Conservation (phyloP, 2,329 filamentous ascomycete genomes). For the Knoxdaviesia proteae region DNA sequence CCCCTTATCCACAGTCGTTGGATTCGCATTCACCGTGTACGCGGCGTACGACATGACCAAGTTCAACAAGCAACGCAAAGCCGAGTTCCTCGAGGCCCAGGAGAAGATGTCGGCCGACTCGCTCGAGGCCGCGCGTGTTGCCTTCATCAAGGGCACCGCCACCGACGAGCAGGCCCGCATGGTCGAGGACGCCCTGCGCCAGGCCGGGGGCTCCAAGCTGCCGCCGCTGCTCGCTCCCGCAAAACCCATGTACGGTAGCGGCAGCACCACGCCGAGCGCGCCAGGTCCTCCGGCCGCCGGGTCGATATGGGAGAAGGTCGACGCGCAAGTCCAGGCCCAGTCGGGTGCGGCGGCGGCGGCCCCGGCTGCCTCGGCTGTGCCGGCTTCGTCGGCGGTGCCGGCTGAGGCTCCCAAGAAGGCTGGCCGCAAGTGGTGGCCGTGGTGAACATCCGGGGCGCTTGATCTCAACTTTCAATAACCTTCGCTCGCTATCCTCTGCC, state of each 20-base stretch:
- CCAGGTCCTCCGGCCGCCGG: slow-evolving; percentile 1
- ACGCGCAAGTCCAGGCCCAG: slow-evolving; percentile 5
- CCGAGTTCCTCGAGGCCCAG: slow-evolving; percentile 35
- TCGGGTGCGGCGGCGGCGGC: neutral
- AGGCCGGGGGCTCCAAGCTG: slow-evolving; percentile 25
- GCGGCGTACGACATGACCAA: slow-evolving; percentile 40
- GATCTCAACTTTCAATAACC: too few species aligned
- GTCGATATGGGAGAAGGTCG: slow-evolving; percentile 6
- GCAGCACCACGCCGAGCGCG: slow-evolving; percentile 14
- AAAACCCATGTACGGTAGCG: slow-evolving; percentile 14
- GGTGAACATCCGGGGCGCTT: too few species aligned
- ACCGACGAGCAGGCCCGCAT: slow-evolving; percentile 32
- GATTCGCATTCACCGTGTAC: slow-evolving; percentile 34
- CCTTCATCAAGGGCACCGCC: slow-evolving; percentile 37
- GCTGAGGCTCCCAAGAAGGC: too few species aligned
- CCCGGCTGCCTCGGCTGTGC: neutral
- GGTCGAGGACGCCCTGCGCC: slow-evolving; percentile 33
- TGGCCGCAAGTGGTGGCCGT: too few species aligned
- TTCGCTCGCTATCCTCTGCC: too few species aligned
- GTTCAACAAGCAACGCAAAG: slow-evolving; percentile 37
- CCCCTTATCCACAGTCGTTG: slow-evolving; percentile 22
- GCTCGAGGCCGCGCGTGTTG: slow-evolving; percentile 34
- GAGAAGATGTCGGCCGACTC: slow-evolving; percentile 30
- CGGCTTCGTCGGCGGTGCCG: too few species aligned
- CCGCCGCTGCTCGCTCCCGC: slow-evolving; percentile 29